These are phyloP conservation scores for Yamadazyma siamensis DNA, from an alignment of 1,139 yeast genomes.

Conservation along the genomic window DNA sequence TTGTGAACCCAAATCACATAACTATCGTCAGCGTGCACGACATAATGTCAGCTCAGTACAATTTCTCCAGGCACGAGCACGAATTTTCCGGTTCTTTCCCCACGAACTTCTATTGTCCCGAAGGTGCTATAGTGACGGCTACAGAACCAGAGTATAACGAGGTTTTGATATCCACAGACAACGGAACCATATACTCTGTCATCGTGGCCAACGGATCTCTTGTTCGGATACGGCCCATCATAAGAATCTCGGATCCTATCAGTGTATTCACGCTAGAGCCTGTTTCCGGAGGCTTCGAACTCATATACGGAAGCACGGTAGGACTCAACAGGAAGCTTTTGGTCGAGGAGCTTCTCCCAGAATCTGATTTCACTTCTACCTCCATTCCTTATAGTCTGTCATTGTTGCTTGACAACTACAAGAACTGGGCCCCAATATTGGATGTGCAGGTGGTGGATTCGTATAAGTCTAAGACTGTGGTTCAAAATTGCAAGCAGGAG, in stretches of 20 bases:
- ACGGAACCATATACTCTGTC: conserved; percentile 38
- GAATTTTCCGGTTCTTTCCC: conserved; percentile 29
- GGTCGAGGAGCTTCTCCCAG: conserved; percentile 13
- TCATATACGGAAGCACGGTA: conserved; percentile 32
- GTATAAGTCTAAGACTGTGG: conserved; percentile 14
- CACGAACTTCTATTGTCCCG: conserved; percentile 31
- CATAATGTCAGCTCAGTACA: conserved; percentile 45
- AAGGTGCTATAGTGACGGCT: conserved; percentile 12
- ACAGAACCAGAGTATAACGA: conserved; percentile 24
- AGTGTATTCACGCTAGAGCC: conserved; percentile 31
- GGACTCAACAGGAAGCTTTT: conserved; percentile 32
- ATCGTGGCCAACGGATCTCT: conserved; percentile 14
- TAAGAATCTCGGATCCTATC: conserved; percentile 29
- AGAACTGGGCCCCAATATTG: conserved; percentile 50
- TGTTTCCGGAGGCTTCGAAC: conserved; percentile 16
- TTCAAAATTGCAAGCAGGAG: conserved; percentile 28
- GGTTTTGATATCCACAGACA: conserved; percentile 38
- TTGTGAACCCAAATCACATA: conserved; percentile 26
- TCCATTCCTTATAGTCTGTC: conserved; percentile 14
- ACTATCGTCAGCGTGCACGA: conserved; percentile 38
- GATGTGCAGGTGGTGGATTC: conserved; percentile 39
- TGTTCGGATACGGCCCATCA: conserved; percentile 17
- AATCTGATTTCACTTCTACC: conserved; percentile 9
- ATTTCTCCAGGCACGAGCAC: conserved; percentile 20
- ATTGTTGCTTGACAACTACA: conserved; percentile 20